Evolutionary conservation across 139 green algal genomes (phyloP).

Genomic region (Trebouxia sp.): DNA sequence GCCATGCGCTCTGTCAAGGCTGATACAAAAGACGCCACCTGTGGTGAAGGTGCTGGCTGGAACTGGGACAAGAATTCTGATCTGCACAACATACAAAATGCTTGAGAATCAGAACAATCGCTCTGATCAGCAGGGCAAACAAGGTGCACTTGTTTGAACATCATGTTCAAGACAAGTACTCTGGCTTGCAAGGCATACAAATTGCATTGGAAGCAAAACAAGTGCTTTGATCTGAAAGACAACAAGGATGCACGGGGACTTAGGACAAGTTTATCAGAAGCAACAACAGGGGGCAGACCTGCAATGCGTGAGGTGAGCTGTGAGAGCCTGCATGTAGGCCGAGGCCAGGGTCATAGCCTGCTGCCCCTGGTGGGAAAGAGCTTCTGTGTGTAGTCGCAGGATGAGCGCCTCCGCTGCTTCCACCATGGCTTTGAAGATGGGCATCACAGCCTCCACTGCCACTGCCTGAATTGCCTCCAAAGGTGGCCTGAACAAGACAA

Average conservation of each 20-base stretch:
- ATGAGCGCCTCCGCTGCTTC: slow-evolving; percentile 58
- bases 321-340: slow-evolving; percentile 68
- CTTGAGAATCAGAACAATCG: too few relatives aligned
- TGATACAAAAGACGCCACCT: slow-evolving; percentile 51
- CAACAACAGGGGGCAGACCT: slow-evolving; percentile 36
- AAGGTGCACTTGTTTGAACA: too few relatives aligned
- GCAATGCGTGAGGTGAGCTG: slow-evolving; percentile 64
- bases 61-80: slow-evolving; percentile 68
- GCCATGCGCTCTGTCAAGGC: slow-evolving; percentile 78
- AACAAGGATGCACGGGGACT: too few relatives aligned
- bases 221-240: too few relatives aligned
- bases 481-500: slow-evolving; percentile 36
- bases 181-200: not conserved
- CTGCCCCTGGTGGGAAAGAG: slow-evolving; percentile 28
- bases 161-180: too few relatives aligned
- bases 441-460: slow-evolving; percentile 62
- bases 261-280: not conserved
- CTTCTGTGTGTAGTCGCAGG: slow-evolving; percentile 58
- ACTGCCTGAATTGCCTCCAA: slow-evolving; percentile 50
- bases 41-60: slow-evolving; percentile 33
- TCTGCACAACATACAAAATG: slow-evolving; percentile 20
- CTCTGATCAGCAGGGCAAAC: not conserved
- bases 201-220: too few relatives aligned
- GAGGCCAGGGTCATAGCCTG: slow-evolving; percentile 58
- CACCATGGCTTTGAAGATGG: slow-evolving; percentile 74